Evolutionary conservation across 73 alveolate genomes (phyloP), one percentile per base, ranked within the genome.

Genomic region (Durusdinium trenchii): DNA sequence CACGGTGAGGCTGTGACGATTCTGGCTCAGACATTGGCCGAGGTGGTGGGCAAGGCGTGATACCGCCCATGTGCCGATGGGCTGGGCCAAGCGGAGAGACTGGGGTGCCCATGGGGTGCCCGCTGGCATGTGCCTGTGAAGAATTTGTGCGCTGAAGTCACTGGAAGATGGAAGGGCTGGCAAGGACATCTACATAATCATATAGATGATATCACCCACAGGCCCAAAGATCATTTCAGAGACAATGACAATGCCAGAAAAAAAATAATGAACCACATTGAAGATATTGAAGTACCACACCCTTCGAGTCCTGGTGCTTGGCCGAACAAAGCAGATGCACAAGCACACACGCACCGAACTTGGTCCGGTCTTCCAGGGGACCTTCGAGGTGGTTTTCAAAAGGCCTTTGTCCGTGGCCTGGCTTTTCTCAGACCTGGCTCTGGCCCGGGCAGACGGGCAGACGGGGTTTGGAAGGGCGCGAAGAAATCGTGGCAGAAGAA

Each of bases 381-480:
- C 64, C 48, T 45, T 89, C 73, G 96, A 89, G 71, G 86, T 89
- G 54, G 96, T 89, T 42, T 89, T 89, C 76, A 76, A 76, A n/a
- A 38, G 23, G 64, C 84, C 95, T 36, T 38, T 46, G 30, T 26
- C 95, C 6, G 94, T 43, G 38, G 38, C n/a, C n/a, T n/a, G n/a
- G n/a, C n/a, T n/a, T n/a, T n/a, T n/a, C n/a, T n/a, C n/a, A n/a
- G n/a, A n/a, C n/a, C n/a, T n/a, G n/a, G n/a, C n/a, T n/a, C n/a
- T n/a, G n/a, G n/a, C n/a, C n/a, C n/a, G n/a, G n/a, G n/a, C n/a
- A n/a, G n/a, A n/a, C n/a, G n/a, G n/a, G n/a, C n/a, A n/a, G n/a
- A n/a, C n/a, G n/a, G n/a, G n/a, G n/a, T n/a, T n/a, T n/a, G n/a
- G n/a, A n/a, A n/a, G n/a, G n/a, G n/a, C n/a, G n/a, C n/a, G n/a